Conservation (phyloP, 1,284 basidiomycete genomes). For the Waitea zeae region DNA sequence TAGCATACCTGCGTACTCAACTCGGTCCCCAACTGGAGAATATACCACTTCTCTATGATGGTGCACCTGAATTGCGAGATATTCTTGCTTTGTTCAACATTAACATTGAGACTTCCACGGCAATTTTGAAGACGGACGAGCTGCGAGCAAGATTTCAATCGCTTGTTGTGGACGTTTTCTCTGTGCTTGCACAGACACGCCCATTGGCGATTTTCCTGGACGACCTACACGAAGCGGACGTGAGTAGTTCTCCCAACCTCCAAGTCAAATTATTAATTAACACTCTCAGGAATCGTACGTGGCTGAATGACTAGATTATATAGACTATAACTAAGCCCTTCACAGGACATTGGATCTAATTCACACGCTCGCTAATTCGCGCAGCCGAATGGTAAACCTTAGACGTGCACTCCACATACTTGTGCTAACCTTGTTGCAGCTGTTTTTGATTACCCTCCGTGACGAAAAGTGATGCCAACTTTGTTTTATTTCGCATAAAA, state of each 20-base stretch:
- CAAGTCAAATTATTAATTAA: too few species aligned
- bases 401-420: too few species aligned
- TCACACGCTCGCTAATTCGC: constrained; percentile 40
- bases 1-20: constrained; percentile 32
- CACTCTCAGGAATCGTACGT: too few species aligned
- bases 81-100: constrained; percentile 39
- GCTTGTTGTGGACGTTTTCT: constrained; percentile 48
- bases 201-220: constrained; percentile 53
- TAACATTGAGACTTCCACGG: constrained; percentile 28
- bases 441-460: constrained; percentile 48
- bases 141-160: constrained; percentile 49
- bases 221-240: constrained; percentile 55
- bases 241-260: too few species aligned
- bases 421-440: too few species aligned
- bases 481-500: too few species aligned
- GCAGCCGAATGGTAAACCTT: constrained; percentile 48
- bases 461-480: too few species aligned
- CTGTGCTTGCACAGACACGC: constrained; percentile 46
- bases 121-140: constrained; percentile 36
- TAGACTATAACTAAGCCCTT: constrained; percentile 1
- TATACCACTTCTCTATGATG: constrained; percentile 47
- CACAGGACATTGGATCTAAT: constrained; percentile 51
- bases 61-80: constrained; percentile 47
- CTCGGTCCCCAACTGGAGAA: constrained; percentile 53
- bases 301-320: too few species aligned